A percentile compares a stretch with the other conserved stretches of the same genome.
These are phyloP conservation scores for Ambrosia artemisiifolia DNA, from an alignment of 129 eudicot species.

Conservation along the genomic window DNA sequence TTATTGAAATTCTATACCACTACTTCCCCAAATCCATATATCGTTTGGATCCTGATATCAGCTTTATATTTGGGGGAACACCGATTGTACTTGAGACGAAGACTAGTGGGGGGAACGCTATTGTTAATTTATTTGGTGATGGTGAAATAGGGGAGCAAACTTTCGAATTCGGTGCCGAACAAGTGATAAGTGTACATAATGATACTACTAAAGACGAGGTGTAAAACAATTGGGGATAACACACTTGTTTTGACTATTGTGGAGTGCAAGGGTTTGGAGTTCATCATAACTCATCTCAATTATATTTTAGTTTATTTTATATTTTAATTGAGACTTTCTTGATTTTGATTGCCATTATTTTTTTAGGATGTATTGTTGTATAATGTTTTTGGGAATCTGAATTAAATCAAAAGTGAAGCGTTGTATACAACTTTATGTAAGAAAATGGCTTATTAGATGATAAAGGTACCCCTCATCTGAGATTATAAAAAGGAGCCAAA, in stretches of 20 bases:
- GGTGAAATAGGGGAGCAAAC: constrained; percentile 29
- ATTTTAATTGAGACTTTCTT: too few species aligned
- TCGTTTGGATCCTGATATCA: constrained; percentile 53
- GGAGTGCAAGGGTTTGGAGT: constrained; percentile 81
- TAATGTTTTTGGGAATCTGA: constrained; percentile 71
- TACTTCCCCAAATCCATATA: constrained; percentile 57
- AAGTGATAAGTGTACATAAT: constrained; percentile 70
- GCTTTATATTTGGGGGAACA: constrained; percentile 62
- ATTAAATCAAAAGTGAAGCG: constrained; percentile 56
- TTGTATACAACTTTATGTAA: constrained; percentile 56
- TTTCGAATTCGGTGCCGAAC: constrained; percentile 76
- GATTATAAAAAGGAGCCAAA: constrained; percentile 32
- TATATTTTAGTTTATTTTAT: too few species aligned
- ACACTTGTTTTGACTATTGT: constrained; percentile 66
- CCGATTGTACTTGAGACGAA: constrained; percentile 55
- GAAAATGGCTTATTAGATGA: constrained; percentile 39
- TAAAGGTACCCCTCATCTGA: constrained; percentile 37
- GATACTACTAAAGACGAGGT: constrained; percentile 47
- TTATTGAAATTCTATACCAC: constrained; percentile 51
- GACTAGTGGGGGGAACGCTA: constrained; percentile 37
- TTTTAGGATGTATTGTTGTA: constrained; percentile 42
- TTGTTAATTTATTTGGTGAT: constrained; percentile 40
- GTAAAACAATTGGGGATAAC: constrained; percentile 43
- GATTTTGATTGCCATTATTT: too few species aligned
- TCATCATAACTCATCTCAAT: constrained; percentile 20